A percentile compares a stretch with the other conserved stretches of the same genome.
Conservation (phyloP, 768 basidiomycete species). For the Amanita pseudoporphyria region DNA sequence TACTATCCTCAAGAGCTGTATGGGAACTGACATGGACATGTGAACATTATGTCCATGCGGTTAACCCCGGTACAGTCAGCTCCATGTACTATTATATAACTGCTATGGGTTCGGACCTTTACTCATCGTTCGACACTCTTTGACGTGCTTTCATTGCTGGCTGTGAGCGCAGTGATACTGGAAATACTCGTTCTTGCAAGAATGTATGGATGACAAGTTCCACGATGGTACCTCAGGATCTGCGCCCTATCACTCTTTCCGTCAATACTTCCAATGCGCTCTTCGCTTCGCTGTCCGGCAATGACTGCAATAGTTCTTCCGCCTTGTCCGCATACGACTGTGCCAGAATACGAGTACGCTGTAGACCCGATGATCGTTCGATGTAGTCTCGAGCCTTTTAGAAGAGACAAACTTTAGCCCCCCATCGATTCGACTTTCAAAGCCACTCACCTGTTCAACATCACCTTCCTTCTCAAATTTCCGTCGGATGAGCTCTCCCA, state of each 20-base stretch:
- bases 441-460: slow-evolving; percentile 58
- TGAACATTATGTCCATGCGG: not conserved
- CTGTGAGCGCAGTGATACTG: too few relatives aligned
- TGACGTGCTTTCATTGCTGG: not conserved
- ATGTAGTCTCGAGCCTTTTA: slow-evolving; percentile 70
- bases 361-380: slow-evolving; percentile 66
- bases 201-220: too few relatives aligned
- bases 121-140: too few relatives aligned
- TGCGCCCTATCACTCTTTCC: slow-evolving; percentile 58
- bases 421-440: slow-evolving; percentile 1
- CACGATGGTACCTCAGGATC: slow-evolving; percentile 18
- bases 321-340: slow-evolving; percentile 72
- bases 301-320: slow-evolving; percentile 50
- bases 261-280: slow-evolving; percentile 65
- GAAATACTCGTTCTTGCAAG: too few relatives aligned
- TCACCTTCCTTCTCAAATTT: slow-evolving; percentile 79
- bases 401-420: slow-evolving; percentile 1
- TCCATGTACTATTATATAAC: not conserved
- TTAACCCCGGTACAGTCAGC: not conserved
- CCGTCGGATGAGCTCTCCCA: slow-evolving; percentile 78
- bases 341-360: slow-evolving; percentile 75
- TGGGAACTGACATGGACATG: not conserved
- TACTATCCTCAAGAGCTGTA: too few relatives aligned
- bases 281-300: slow-evolving; percentile 84
- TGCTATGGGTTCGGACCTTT: too few relatives aligned